Percentiles rank a stretch among this genome's conserved stretches.
Conservation (phyloP, 106 monocot species). For the Dendrobium officinale region DNA sequence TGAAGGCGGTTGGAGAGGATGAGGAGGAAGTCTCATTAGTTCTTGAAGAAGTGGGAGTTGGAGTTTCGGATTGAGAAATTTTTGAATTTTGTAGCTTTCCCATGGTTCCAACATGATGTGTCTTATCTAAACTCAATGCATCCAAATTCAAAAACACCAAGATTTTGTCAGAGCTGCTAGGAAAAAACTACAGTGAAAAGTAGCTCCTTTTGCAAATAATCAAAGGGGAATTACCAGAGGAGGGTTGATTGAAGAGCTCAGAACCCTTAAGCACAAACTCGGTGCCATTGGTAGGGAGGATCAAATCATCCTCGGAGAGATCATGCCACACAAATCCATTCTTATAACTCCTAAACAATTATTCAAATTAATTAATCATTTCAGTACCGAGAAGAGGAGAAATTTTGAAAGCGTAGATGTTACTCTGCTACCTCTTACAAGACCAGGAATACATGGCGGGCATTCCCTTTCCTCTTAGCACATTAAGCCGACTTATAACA, state of each 20-base stretch:
- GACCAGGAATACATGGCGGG: constrained; percentile 90
- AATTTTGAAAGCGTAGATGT: not conserved
- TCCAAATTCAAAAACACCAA: not conserved
- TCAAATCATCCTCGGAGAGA: constrained; percentile 62
- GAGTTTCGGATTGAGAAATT: constrained; percentile 18
- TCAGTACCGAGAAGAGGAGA: not conserved
- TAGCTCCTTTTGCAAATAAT: not conserved
- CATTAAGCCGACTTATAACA: constrained; percentile 56
- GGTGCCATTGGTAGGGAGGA: constrained; percentile 58
- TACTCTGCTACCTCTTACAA: constrained; percentile 55
- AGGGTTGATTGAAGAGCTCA: constrained; percentile 51
- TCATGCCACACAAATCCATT: constrained; percentile 95
- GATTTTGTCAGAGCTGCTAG: not conserved
- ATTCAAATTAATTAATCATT: constrained; percentile 4
- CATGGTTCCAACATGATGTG: not conserved
- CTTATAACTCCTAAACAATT: constrained; percentile 65
- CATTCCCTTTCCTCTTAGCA: constrained; percentile 71
- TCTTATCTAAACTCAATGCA: not conserved
- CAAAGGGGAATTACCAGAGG: constrained; percentile 35
- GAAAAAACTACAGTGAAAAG: not conserved
- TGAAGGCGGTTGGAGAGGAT: constrained; percentile 28
- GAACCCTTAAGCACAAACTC: constrained; percentile 92
- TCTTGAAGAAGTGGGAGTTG: constrained; percentile 28
- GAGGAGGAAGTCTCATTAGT: constrained; percentile 25
- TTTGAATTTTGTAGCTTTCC: constrained; percentile 21